These are phyloP conservation scores for Astragalus glycyphyllos DNA, from an alignment of 306 rosid species.

Conservation along the genomic window DNA sequence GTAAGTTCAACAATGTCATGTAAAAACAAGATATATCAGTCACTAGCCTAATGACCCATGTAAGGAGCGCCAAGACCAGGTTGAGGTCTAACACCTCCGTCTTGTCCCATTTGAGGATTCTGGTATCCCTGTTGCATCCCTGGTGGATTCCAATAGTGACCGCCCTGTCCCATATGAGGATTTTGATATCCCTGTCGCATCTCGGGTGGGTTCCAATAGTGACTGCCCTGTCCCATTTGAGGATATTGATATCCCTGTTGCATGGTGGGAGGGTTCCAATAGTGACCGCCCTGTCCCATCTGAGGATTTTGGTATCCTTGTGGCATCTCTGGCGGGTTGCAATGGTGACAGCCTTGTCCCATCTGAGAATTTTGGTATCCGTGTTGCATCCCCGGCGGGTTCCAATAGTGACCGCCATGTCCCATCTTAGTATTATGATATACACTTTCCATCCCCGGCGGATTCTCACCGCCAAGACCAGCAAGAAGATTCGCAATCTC, in stretches of 20 bases:
- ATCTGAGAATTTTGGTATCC: no score
- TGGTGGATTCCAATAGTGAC: slow-evolving; percentile 58
- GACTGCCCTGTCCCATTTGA: slow-evolving; percentile 47
- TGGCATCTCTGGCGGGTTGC: no score
- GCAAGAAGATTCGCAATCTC: slow-evolving; percentile 70
- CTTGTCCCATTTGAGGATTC: slow-evolving; percentile 76
- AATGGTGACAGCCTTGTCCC: no score
- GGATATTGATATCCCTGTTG: neutral
- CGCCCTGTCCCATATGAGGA: slow-evolving; percentile 50
- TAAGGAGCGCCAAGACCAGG: slow-evolving; percentile 74
- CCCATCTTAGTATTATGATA: no score
- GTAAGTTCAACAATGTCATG: slow-evolving; percentile 1
- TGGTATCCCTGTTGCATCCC: slow-evolving; percentile 65
- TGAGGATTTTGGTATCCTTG: slow-evolving; percentile 13
- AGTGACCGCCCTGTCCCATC: slow-evolving; percentile 44
- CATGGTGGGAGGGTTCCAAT: no score
- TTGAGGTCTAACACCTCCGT: slow-evolving; percentile 66
- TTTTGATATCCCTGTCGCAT: slow-evolving; percentile 27
- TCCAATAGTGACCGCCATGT: no score
- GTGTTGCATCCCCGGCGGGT: no score
- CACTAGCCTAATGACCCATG: slow-evolving; percentile 76
- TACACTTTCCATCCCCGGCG: no score
- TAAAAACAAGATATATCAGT: neutral
- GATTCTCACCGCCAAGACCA: slow-evolving; percentile 53
- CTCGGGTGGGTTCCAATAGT: no score